A percentile compares a stretch with the other conserved stretches of the same genome.
phyloP scores from a whole-genome alignment of 768 basidiomycete species.

The Rhodotorula toruloides region DNA sequence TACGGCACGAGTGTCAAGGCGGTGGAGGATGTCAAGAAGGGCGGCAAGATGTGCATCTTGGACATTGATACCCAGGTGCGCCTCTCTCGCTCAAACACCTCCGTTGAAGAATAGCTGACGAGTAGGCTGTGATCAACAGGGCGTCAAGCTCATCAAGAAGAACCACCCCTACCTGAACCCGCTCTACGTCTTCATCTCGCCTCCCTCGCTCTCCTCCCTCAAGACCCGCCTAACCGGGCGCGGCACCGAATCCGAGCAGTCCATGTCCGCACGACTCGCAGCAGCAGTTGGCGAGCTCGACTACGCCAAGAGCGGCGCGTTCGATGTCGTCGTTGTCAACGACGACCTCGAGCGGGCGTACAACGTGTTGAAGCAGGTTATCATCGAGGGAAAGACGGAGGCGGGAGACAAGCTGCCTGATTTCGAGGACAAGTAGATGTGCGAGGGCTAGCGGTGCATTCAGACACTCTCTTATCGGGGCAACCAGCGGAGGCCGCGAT shows the following conservation, averaged over 20 bases:
- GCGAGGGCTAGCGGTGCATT: background rate
- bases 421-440: constrained; percentile 33
- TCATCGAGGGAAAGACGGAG: constrained; percentile 60
- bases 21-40: constrained; percentile 60
- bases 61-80: constrained; percentile 93
- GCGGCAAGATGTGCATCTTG: constrained; percentile 79
- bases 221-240: constrained; percentile 66
- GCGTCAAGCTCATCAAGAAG: constrained; percentile 79
- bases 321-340: constrained; percentile 83
- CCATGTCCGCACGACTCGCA: constrained; percentile 67
- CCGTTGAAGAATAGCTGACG: background rate
- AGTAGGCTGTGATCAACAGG: constrained; percentile 51
- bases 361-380: constrained; percentile 65
- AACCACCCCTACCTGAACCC: constrained; percentile 67
- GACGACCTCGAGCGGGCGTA: constrained; percentile 83
- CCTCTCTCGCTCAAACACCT: background rate
- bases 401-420: constrained; percentile 61
- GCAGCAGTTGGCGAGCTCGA: constrained; percentile 74
- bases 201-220: constrained; percentile 70
- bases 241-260: constrained; percentile 74
- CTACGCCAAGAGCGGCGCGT: constrained; percentile 69
- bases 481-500: background rate
- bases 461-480: background rate
- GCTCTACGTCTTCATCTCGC: constrained; percentile 85
- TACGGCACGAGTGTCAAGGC: constrained; percentile 88